Base-by-base conservation (phyloP, 768 basidiomycete genomes). In the Tricholoma terreum region DNA sequence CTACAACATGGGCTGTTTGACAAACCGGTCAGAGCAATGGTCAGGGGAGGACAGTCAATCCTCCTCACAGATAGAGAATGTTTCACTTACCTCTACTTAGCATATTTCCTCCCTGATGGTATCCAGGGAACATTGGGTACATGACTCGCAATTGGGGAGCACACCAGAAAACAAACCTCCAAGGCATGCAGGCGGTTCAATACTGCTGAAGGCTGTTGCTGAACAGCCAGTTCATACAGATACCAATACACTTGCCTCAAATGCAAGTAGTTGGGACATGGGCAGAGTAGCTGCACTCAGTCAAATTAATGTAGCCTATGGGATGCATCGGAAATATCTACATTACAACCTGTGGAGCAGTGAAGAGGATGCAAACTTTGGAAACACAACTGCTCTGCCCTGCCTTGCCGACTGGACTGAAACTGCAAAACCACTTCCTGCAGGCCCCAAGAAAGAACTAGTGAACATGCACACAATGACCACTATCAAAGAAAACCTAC, bases 401-500 rank as follows among this genome's bases (percentile, higher is more conserved):
- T 12, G 8, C 27, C 14, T 50, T 24, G 62, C 65, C 1, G 60
- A 65, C 1, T 69, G 67, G 67, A 48, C 67, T 1, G 52, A 58
- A 14, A 50, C 55, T 1, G 64, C 65, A 0, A n/a, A 0, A 0
- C 65, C 63, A 0, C 36, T 70, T 0, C 62, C 66, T 0, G 53
- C 58, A 0, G 63, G 66, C 6, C 64, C 69, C 4, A 2, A 11
- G 0, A 22, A 42, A 1, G 66, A 60, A 22, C 49, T 65, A 0
- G 14, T 50, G 2, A 68, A 77, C 34, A 27, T 45, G 0, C 31
- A 52, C 0, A 67, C 64, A 0, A 9, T 55, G 0, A 9, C 50
- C 0, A 78, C 75, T 0, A 69, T 79, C 1, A 0, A 5, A 0
- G 19, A 57, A 68, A 1, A 36, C 73, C 1, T 61, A n/a, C 22